A percentile compares a stretch with the other conserved stretches of the same genome.
Conservation (phyloP, 305 asterid genomes). For the Fraxinus paxiana region DNA sequence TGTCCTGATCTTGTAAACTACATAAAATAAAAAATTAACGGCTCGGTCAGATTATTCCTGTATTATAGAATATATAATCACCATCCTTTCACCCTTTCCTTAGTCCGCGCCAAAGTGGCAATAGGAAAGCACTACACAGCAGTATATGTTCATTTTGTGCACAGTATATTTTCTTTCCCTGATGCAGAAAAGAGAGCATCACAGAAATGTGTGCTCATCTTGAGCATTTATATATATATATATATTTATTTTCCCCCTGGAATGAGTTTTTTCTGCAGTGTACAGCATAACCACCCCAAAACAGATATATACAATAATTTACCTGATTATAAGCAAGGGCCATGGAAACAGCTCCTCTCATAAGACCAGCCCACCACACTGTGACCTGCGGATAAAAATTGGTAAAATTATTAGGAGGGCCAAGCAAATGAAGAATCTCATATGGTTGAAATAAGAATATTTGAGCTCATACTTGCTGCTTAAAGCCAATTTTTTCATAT, state of each 20-base stretch:
- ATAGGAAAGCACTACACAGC: neutral
- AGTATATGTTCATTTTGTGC: neutral
- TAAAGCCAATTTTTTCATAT: conserved; percentile 49
- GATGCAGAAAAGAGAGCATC: neutral
- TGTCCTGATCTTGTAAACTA: conserved; percentile 63
- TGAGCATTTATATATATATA: neutral
- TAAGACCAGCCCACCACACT: conserved; percentile 73
- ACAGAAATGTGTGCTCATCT: neutral
- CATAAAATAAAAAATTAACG: neutral
- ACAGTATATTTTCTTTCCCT: neutral
- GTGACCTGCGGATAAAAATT: conserved; percentile 34
- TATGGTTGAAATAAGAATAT: conserved; percentile 17
- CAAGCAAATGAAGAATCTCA: conserved; percentile 9
- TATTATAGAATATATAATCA: neutral
- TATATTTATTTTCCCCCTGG: neutral
- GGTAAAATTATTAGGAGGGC: conserved; percentile 3
- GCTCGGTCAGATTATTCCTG: neutral
- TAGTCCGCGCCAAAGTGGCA: neutral
- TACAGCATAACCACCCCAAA: neutral
- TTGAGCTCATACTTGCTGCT: conserved; percentile 63
- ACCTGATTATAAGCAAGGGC: conserved; percentile 73
- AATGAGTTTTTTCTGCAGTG: neutral
- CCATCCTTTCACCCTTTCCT: neutral
- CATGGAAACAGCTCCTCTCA: conserved; percentile 68
- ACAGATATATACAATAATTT: neutral